These are phyloP conservation scores for Wakefieldia striispora DNA, from an alignment of 768 basidiomycete genomes.

Conservation along the genomic window DNA sequence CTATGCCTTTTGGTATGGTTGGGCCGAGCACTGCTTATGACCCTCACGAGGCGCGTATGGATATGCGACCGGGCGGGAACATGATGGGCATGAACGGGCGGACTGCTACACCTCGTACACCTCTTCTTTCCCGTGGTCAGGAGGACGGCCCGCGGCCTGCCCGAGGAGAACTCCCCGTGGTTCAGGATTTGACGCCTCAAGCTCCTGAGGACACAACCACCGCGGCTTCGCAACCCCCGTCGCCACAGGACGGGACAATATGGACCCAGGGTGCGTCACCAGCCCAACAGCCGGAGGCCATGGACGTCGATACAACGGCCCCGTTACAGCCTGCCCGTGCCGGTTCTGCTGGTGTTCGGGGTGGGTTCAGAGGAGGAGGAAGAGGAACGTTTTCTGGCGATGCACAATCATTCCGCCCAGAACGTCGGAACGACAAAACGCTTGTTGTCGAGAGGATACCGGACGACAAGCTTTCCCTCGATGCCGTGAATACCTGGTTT, in stretches of 20 bases:
- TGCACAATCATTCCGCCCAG: conserved; percentile 62
- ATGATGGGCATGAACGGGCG: conserved; percentile 31
- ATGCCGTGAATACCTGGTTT: conserved; percentile 84
- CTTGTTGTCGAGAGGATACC: conserved; percentile 96
- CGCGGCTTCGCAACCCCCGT: conserved; percentile 17
- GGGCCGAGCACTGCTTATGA: conserved; percentile 59
- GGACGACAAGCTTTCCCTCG: conserved; percentile 72
- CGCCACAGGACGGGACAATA: conserved; percentile 20
- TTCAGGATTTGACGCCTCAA: conserved; percentile 77
- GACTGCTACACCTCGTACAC: conserved; percentile 47
- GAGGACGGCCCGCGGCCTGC: conserved; percentile 47
- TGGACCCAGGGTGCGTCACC: conserved; percentile 20
- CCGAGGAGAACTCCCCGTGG: conserved; percentile 74
- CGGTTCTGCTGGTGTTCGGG: conserved; percentile 39
- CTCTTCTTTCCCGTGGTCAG: conserved; percentile 54
- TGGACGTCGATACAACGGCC: conserved; percentile 36
- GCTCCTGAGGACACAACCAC: conserved; percentile 33
- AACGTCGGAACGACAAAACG: conserved; percentile 70
- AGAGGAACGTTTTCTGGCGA: conserved; percentile 64
- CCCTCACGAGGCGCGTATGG: conserved; percentile 77
- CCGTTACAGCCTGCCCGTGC: conserved; percentile 18
- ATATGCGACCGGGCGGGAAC: conserved; percentile 59
- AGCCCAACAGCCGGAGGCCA: conserved; percentile 12
- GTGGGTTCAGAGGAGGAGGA: conserved; percentile 46
- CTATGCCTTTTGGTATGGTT: conserved; percentile 53